Conservation (phyloP, 2,329 filamentous ascomycete genomes). For the Shiraia sp. region DNA sequence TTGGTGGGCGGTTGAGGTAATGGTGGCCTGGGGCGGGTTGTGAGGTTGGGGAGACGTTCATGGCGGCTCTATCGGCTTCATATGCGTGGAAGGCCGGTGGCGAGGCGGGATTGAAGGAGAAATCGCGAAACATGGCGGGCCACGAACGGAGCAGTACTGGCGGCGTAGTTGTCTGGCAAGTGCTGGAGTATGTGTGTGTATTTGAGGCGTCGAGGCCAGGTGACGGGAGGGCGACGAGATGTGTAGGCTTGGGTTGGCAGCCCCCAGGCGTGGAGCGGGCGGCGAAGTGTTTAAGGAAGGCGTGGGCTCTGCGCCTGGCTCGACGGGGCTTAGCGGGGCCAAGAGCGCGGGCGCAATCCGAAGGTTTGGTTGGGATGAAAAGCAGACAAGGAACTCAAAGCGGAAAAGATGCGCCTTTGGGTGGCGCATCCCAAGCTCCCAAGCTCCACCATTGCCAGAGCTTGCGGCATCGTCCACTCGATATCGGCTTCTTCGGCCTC, state of each 20-base stretch:
- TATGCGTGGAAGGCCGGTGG: conserved; percentile 29
- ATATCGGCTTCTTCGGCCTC: too few relatives aligned
- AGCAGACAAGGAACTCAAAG: not conserved
- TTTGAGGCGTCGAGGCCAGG: not conserved
- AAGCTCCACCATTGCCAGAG: not conserved
- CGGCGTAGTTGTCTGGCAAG: not conserved
- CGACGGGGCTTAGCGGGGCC: conserved; percentile 1
- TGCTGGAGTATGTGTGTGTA: not conserved
- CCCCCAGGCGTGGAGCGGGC: conserved; percentile 20
- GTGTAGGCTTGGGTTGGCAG: too few relatives aligned
- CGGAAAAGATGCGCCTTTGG: not conserved
- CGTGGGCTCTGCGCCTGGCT: not conserved
- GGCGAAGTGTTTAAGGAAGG: conserved; percentile 5
- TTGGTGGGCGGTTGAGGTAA: conserved; percentile 20
- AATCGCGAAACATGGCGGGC: conserved; percentile 43
- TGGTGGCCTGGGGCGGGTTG: conserved; percentile 10
- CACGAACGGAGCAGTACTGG: conserved; percentile 2
- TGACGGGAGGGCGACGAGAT: not conserved
- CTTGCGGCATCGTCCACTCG: too few relatives aligned
- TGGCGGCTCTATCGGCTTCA: conserved; percentile 34
- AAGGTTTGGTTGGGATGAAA: conserved; percentile 2
- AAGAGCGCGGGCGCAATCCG: conserved; percentile 7
- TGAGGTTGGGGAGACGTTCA: conserved; percentile 41
- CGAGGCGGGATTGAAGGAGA: conserved; percentile 44
- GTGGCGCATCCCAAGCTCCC: conserved; percentile 3